Conservation (phyloP, 345 rosid genomes). For the Eucalyptus microcorys region DNA sequence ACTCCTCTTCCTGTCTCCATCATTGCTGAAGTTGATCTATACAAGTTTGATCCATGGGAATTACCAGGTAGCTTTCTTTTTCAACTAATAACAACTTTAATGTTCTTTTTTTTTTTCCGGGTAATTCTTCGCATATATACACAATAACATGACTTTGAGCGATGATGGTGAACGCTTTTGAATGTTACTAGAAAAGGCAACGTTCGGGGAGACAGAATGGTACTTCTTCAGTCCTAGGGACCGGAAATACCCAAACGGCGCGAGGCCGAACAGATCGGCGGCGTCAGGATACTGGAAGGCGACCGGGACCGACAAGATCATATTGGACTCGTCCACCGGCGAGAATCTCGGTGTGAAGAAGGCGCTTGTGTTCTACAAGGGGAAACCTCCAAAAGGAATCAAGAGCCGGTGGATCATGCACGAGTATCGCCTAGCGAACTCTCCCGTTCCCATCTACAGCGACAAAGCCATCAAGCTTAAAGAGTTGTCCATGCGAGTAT, state of each 20-base stretch:
- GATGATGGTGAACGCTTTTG: background rate
- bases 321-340: slow-evolving; percentile 17
- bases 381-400: slow-evolving; percentile 78
- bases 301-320: slow-evolving; percentile 76
- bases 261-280: slow-evolving; percentile 81
- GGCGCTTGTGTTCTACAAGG: slow-evolving; percentile 80
- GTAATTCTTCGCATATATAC: background rate
- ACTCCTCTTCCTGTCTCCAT: slow-evolving; percentile 47
- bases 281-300: slow-evolving; percentile 95
- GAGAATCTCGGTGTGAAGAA: slow-evolving; percentile 75
- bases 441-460: background rate
- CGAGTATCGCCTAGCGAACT: slow-evolving; percentile 62
- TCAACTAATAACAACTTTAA: background rate
- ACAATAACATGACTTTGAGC: background rate
- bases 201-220: slow-evolving; percentile 87
- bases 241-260: slow-evolving; percentile 86
- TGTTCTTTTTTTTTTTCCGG: background rate
- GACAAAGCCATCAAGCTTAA: slow-evolving; percentile 19
- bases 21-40: slow-evolving; percentile 85
- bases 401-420: slow-evolving; percentile 97
- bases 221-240: slow-evolving; percentile 90
- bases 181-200: slow-evolving; percentile 31
- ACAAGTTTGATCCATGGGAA: slow-evolving; percentile 89
- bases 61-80: slow-evolving; percentile 39
- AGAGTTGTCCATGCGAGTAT: slow-evolving; percentile 77